Conservation (phyloP, 805 yeast species). For the Ogataea methanolica region DNA sequence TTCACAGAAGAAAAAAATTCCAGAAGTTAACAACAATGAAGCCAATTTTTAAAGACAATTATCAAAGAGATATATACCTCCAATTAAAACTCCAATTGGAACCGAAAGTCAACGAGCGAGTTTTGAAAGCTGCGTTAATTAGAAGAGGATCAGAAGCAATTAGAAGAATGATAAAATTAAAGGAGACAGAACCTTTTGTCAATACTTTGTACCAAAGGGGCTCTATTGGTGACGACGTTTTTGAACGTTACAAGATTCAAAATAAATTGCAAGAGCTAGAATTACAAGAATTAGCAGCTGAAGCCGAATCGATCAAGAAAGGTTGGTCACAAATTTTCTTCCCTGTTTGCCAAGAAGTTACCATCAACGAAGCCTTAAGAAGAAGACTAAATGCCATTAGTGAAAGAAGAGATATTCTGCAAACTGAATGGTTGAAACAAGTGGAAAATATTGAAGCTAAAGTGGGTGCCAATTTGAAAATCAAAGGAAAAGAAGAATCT, state of each 20-base stretch:
- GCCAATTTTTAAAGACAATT: conserved; percentile 72
- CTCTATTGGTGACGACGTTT: conserved; percentile 84
- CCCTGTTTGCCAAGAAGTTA: conserved; percentile 80
- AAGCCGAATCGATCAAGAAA: conserved; percentile 66
- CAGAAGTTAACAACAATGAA: conserved; percentile 51
- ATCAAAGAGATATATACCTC: conserved; percentile 58
- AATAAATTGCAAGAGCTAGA: conserved; percentile 78
- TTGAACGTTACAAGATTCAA: conserved; percentile 74
- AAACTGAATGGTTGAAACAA: conserved; percentile 29
- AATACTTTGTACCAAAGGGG: conserved; percentile 78
- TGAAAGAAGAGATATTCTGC: conserved; percentile 32
- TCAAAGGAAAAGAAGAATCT: conserved; percentile 1
- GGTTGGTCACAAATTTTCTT: conserved; percentile 80
- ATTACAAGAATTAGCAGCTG: conserved; percentile 66
- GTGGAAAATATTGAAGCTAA: conserved; percentile 17
- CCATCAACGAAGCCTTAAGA: conserved; percentile 86
- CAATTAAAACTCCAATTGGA: conserved; percentile 48
- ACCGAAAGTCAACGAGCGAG: conserved; percentile 64
- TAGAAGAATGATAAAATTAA: conserved; percentile 75
- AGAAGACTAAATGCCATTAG: conserved; percentile 57
- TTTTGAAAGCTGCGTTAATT: conserved; percentile 42
- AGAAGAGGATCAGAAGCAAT: conserved; percentile 79
- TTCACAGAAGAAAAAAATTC: conserved; percentile 56
- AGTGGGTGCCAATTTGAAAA: conserved; percentile 10
- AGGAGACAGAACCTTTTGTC: conserved; percentile 70